These are phyloP conservation scores for Sphaerosporella brunnea DNA, from an alignment of 495 filamentous ascomycete species.

Conservation along the genomic window DNA sequence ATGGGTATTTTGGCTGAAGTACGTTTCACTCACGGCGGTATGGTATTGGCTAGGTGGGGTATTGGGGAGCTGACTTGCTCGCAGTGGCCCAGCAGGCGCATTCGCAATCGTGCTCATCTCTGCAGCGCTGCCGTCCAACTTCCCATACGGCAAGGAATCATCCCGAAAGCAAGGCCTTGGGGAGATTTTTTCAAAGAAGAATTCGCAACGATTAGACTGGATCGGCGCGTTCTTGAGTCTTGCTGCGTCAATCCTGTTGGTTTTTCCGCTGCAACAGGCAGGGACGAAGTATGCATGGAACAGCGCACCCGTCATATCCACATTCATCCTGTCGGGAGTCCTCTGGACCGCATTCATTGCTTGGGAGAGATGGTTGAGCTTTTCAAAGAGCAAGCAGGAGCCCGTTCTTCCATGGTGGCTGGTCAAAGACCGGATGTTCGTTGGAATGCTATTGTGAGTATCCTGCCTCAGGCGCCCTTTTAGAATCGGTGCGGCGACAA, in stretches of 20 bases:
- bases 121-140: neutral
- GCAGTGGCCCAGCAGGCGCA: neutral
- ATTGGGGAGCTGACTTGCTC: neutral
- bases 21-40: neutral
- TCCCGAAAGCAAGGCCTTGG: neutral
- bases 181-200: slow-evolving; percentile 2
- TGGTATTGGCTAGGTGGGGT: neutral
- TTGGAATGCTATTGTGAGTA: slow-evolving; percentile 6
- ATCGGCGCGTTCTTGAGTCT: slow-evolving; percentile 39
- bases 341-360: slow-evolving; percentile 33
- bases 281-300: slow-evolving; percentile 34
- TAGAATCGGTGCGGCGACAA: too few species aligned
- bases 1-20: slow-evolving; percentile 9
- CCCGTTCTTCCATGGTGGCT: slow-evolving; percentile 30
- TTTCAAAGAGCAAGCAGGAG: neutral
- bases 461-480: neutral
- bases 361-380: slow-evolving; percentile 28
- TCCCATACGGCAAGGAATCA: neutral
- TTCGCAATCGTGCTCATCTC: neutral
- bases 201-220: slow-evolving; percentile 34
- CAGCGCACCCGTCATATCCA: slow-evolving; percentile 30
- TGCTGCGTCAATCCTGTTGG: slow-evolving; percentile 36
- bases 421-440: slow-evolving; percentile 15
- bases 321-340: slow-evolving; percentile 30
- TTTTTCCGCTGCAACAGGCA: slow-evolving; percentile 42